Conservation (phyloP, 768 basidiomycete genomes). For the Harrya chromipes region DNA sequence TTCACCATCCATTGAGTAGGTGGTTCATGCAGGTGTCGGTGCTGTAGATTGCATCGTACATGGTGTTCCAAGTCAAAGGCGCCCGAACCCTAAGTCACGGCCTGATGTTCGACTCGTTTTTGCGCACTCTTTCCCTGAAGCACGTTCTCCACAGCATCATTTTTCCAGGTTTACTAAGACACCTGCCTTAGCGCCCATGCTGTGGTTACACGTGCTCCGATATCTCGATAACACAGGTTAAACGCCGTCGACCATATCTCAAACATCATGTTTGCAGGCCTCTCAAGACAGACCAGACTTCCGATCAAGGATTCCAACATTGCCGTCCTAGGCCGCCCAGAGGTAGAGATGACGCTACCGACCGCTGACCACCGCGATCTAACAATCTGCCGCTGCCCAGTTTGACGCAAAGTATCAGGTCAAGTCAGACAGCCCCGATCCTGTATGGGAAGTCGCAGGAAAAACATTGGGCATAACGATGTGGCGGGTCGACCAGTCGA, state of each 20-base stretch:
- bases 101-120: slow-evolving; percentile 9
- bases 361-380: not conserved
- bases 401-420: slow-evolving; percentile 49
- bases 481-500: slow-evolving; percentile 60
- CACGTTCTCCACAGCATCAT: not conserved
- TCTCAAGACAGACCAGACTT: slow-evolving; percentile 21
- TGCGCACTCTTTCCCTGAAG: not conserved
- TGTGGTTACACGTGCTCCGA: slow-evolving; percentile 15
- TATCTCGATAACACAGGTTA: not conserved
- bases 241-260: not conserved
- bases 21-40: slow-evolving; percentile 2
- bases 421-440: slow-evolving; percentile 44
- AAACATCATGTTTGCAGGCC: slow-evolving; percentile 6
- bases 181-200: slow-evolving; percentile 7
- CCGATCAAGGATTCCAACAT: slow-evolving; percentile 64
- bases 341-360: slow-evolving; percentile 37
- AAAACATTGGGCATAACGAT: slow-evolving; percentile 43
- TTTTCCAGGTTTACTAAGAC: not conserved
- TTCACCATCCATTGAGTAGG: slow-evolving; percentile 9
- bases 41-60: slow-evolving; percentile 11
- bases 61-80: not conserved
- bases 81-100: slow-evolving; percentile 4
- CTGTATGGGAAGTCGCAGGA: slow-evolving; percentile 51
- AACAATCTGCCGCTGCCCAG: not conserved
- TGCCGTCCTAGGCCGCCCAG: slow-evolving; percentile 53